Base-by-base conservation (phyloP, 495 filamentous ascomycete genomes). In the Aspergillus homomorphus region DNA sequence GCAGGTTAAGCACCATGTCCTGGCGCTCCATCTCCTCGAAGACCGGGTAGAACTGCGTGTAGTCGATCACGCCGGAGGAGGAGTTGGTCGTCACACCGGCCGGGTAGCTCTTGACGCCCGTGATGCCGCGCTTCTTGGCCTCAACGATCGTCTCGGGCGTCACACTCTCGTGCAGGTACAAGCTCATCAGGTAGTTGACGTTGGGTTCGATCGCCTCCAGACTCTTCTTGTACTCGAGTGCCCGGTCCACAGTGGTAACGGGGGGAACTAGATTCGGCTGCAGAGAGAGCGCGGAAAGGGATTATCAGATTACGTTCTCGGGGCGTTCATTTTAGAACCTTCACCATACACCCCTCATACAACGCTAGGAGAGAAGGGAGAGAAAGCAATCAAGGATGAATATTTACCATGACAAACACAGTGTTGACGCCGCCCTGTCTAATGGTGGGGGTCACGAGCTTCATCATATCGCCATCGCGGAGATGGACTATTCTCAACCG, bases 151-250 rank as follows among this genome's bases (percentile, higher is more conserved):
- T 84, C 33, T 88, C 87, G 6, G 92, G 89, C 3, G 89, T 96
- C 51, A 96, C 82, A 24, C 77, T 82, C 46, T 87, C 80, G 65
- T 90, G 87, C 38, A 95, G 83, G 69, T 94, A 97, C 23, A 97
- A 80, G 4, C 90, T 89, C 92, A 97, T 96, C 56, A 96, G 82
- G 67, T 85, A 96, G 56, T 81, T 85, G 45, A 96, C 86, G 38
- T 82, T 80, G 0, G 87, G 86, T 50, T 88, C 89, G 62, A 92
- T 75, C 52, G 80, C 77, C 62, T 82, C 74, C 50, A 97, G 80
- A 9, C 78, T 77, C 52, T 79, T 72, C 62, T 87, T 80, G 75
- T 96, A 97, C 53, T 87, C 84, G 18, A 96, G 73, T 24, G 89
- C 91, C 68, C 86, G 82, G 56, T 81, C 74, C 44, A 92, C 87